These are phyloP conservation scores for Balansia obtecta DNA, from an alignment of 2,329 filamentous ascomycete species.

Conservation along the genomic window DNA sequence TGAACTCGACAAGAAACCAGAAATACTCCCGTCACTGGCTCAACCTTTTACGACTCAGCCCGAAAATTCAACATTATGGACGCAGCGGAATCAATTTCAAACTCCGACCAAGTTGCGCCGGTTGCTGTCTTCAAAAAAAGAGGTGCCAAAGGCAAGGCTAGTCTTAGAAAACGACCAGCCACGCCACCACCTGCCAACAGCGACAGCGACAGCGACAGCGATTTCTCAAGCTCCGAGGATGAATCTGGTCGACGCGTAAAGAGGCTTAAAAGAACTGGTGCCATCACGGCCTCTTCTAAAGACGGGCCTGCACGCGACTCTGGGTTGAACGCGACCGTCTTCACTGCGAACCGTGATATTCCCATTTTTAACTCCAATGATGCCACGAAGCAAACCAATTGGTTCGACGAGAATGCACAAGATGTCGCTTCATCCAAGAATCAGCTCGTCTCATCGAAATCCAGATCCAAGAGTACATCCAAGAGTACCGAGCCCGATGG, in stretches of 20 bases:
- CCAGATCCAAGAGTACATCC: constrained; percentile 19
- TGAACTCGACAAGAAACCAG: neutral
- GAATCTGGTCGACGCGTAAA: constrained; percentile 69
- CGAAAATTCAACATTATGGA: constrained; percentile 1
- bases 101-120: constrained; percentile 21
- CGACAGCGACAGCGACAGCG: constrained; percentile 35
- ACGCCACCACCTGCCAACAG: constrained; percentile 60
- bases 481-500: constrained; percentile 39
- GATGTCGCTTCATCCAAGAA: constrained; percentile 36
- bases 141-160: constrained; percentile 61
- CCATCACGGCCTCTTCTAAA: constrained; percentile 52
- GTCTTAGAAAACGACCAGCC: constrained; percentile 66
- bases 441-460: constrained; percentile 44
- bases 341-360: constrained; percentile 47
- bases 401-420: constrained; percentile 66
- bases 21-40: neutral
- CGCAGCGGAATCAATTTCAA: neutral
- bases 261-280: constrained; percentile 55
- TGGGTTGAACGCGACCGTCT: constrained; percentile 39
- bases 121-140: constrained; percentile 78
- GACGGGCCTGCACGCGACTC: constrained; percentile 21
- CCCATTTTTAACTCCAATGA: constrained; percentile 62
- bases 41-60: neutral
- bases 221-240: constrained; percentile 61
- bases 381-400: constrained; percentile 79